These are phyloP conservation scores for Postia placenta DNA, from an alignment of 768 basidiomycete genomes.

Conservation along the genomic window DNA sequence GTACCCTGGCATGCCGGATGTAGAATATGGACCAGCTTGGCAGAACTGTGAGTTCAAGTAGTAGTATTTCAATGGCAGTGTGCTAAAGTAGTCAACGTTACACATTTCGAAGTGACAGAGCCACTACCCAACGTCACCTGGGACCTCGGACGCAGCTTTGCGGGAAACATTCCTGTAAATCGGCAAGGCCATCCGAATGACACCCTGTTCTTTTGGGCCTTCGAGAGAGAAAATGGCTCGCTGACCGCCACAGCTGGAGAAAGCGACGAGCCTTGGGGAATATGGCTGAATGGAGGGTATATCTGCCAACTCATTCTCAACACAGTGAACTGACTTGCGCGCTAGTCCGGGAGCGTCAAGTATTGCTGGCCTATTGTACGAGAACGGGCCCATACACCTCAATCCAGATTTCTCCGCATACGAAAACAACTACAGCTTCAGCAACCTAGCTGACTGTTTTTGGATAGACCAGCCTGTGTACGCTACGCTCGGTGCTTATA, in stretches of 20 bases:
- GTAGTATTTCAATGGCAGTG: too few relatives aligned
- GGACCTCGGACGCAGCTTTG: conserved; percentile 27
- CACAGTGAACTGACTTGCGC: too few relatives aligned
- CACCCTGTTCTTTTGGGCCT: conserved; percentile 36
- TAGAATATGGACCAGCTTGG: conserved; percentile 26
- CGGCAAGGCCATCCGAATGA: conserved; percentile 28
- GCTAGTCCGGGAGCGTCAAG: conserved; percentile 70
- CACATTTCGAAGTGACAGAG: conserved; percentile 31
- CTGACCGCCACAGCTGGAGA: conserved; percentile 23
- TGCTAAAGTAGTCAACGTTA: too few relatives aligned
- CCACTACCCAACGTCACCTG: conserved; percentile 29
- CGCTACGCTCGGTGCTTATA: conserved; percentile 9
- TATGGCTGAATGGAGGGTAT: conserved; percentile 34
- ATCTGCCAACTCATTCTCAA: too few relatives aligned
- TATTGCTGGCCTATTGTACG: conserved; percentile 56
- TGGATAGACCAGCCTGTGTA: conserved; percentile 74
- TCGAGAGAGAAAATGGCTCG: conserved; percentile 31
- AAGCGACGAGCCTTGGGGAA: conserved; percentile 28
- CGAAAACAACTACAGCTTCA: conserved; percentile 53
- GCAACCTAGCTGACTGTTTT: conserved; percentile 55
- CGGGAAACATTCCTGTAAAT: conserved; percentile 30
- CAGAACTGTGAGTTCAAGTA: conserved; percentile 28
- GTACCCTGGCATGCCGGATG: conserved; percentile 36
- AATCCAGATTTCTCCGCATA: conserved; percentile 41
- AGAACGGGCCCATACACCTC: conserved; percentile 70